Percentiles rank a stretch among this genome's conserved stretches.
Evolutionary conservation across 108 stramenopile species (phyloP).

Genomic region (Nannochloropsis gaditana): DNA sequence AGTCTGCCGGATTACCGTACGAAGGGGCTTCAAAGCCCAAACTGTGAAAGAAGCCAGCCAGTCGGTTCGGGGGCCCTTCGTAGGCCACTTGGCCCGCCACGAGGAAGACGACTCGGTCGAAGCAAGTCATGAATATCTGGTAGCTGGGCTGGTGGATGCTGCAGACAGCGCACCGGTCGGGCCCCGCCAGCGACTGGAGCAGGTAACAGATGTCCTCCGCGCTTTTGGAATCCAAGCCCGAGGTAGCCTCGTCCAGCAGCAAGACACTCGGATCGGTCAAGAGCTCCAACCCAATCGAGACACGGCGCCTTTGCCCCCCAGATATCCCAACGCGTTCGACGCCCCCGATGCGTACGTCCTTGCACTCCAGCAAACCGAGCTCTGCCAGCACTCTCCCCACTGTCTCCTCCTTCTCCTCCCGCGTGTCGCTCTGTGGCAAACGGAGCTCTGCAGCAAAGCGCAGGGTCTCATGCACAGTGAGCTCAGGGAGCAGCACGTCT

Average conservation of each 20-base stretch:
- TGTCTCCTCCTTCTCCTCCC: conserved; percentile 1
- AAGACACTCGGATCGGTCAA: conserved; percentile 50
- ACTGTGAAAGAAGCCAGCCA: neutral
- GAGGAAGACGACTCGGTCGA: neutral
- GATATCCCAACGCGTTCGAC: conserved; percentile 33
- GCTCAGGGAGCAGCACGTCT: neutral
- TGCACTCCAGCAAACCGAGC: neutral
- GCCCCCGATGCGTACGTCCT: neutral
- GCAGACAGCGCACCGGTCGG: neutral
- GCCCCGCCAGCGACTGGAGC: neutral
- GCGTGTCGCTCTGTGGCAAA: neutral
- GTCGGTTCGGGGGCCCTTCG: neutral
- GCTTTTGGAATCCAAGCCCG: conserved; percentile 32
- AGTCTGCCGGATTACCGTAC: neutral
- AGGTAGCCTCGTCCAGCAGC: conserved; percentile 58
- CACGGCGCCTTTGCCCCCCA: conserved; percentile 66
- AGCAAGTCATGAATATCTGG: conserved; percentile 7
- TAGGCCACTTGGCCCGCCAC: neutral
- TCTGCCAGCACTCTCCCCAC: conserved; percentile 7
- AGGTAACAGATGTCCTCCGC: neutral
- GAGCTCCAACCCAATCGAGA: conserved; percentile 64
- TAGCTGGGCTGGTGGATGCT: neutral
- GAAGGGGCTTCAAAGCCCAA: neutral
- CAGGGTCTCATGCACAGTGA: neutral
- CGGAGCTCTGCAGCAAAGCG: neutral